Evolutionary conservation across 2,329 filamentous ascomycete species (phyloP).

Genomic region (Arthrobotrys sinensis): DNA sequence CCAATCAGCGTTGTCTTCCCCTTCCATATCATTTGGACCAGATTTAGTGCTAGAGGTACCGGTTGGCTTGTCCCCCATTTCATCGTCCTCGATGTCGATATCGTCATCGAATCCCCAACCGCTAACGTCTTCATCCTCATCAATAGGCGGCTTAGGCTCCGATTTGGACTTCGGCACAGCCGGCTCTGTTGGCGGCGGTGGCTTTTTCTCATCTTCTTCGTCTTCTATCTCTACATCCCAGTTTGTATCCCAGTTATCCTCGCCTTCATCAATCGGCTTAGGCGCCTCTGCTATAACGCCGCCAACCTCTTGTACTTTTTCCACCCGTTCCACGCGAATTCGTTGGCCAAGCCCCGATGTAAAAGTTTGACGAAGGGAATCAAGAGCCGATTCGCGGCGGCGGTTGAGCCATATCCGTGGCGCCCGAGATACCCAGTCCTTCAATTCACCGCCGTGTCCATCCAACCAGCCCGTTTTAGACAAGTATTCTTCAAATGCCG

Average conservation of each 20-base stretch:
- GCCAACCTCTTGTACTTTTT: slow-evolving; percentile 80
- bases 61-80: slow-evolving; percentile 66
- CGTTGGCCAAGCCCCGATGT: slow-evolving; percentile 77
- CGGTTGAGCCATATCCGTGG: slow-evolving; percentile 88
- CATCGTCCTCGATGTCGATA: slow-evolving; percentile 63
- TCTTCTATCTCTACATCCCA: slow-evolving; percentile 82
- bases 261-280: slow-evolving; percentile 66
- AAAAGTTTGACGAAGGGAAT: slow-evolving; percentile 79
- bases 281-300: slow-evolving; percentile 67
- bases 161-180: slow-evolving; percentile 62
- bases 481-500: slow-evolving; percentile 76
- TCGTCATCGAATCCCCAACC: slow-evolving; percentile 71
- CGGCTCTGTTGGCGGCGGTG: slow-evolving; percentile 38
- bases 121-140: slow-evolving; percentile 68
- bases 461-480: slow-evolving; percentile 75
- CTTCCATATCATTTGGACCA: slow-evolving; percentile 61
- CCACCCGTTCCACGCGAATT: slow-evolving; percentile 83
- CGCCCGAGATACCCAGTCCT: slow-evolving; percentile 84
- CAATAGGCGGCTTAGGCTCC: slow-evolving; percentile 29
- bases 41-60: background rate
- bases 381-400: slow-evolving; percentile 83
- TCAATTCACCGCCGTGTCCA: slow-evolving; percentile 73
- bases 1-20: slow-evolving; percentile 73
- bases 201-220: slow-evolving; percentile 73
- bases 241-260: slow-evolving; percentile 71